Percentiles rank a stretch among this genome's conserved stretches.
Conservation (phyloP, 805 yeast species). For the Teunomyces tritomae region DNA sequence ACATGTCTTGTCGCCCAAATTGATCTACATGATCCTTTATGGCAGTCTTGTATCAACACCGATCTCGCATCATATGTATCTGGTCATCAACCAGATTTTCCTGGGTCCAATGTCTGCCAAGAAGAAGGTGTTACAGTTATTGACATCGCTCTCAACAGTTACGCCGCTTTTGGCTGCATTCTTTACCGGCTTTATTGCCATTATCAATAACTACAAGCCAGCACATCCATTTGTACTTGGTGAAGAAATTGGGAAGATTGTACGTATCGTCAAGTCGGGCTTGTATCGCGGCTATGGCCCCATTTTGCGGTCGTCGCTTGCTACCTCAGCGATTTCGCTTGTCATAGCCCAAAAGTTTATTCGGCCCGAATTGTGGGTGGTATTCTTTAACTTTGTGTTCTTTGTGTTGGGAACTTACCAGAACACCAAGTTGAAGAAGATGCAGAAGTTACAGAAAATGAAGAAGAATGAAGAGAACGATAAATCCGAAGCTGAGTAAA, state of each 20-base stretch:
- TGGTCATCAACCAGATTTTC: constrained; percentile 38
- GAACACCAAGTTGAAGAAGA: constrained; percentile 51
- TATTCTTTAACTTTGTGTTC: constrained; percentile 56
- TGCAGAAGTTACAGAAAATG: constrained; percentile 15
- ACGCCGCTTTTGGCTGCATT: constrained; percentile 52
- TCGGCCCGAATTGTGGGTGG: constrained; percentile 61
- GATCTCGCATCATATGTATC: constrained; percentile 52
- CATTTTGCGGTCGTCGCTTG: constrained; percentile 51
- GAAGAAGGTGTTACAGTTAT: constrained; percentile 48
- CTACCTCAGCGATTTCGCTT: constrained; percentile 52
- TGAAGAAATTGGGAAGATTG: constrained; percentile 9
- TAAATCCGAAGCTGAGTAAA: constrained; percentile 3
- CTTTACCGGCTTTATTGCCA: constrained; percentile 51
- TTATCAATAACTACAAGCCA: constrained; percentile 42
- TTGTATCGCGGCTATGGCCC: constrained; percentile 43
- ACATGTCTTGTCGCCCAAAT: constrained; percentile 44
- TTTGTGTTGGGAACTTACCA: constrained; percentile 62
- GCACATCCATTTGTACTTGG: constrained; percentile 10
- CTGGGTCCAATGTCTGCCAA: constrained; percentile 35
- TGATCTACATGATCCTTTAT: constrained; percentile 54
- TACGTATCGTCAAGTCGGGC: constrained; percentile 24
- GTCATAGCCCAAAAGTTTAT: constrained; percentile 56
- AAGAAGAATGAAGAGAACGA: constrained; percentile 8
- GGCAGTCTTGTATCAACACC: constrained; percentile 59
- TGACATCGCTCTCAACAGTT: constrained; percentile 50